These are phyloP conservation scores for Sherardia arvensis DNA, from an alignment of 257 asterid genomes.

Conservation along the genomic window DNA sequence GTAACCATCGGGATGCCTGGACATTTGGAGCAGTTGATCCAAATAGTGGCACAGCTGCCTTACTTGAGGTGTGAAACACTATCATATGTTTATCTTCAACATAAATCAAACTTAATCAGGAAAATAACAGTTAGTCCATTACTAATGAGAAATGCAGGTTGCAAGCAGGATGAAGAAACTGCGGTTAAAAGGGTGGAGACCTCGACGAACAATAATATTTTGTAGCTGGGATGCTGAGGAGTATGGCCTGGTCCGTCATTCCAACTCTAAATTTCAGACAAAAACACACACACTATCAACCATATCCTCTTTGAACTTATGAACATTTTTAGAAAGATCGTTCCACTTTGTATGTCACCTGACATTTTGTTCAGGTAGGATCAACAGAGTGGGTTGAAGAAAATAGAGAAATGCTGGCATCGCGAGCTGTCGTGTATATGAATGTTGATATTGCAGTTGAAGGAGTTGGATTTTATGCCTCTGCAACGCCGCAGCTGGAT, in stretches of 20 bases:
- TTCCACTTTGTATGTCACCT: background rate
- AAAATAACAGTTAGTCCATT: constrained; percentile 4
- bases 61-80: constrained; percentile 53
- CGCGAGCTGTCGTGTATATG: constrained; percentile 70
- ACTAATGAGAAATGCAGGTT: constrained; percentile 33
- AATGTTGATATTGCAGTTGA: constrained; percentile 69
- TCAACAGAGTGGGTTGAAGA: constrained; percentile 95
- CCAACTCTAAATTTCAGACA: background rate
- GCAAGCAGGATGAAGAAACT: constrained; percentile 52
- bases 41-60: constrained; percentile 78
- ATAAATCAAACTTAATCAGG: background rate
- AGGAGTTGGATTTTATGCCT: constrained; percentile 53
- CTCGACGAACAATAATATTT: constrained; percentile 69
- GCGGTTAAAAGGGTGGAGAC: constrained; percentile 38
- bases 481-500: constrained; percentile 87
- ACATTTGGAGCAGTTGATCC: constrained; percentile 94
- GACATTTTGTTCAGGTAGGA: constrained; percentile 43
- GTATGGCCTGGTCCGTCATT: constrained; percentile 66
- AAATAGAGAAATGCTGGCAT: constrained; percentile 60
- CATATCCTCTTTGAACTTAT: background rate
- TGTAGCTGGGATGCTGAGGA: constrained; percentile 96
- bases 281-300: background rate
- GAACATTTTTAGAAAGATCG: background rate
- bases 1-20: constrained; percentile 96
- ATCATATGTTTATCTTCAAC: background rate